Evolutionary conservation across 108 stramenopile genomes (phyloP), one percentile per base, ranked within the genome.

Genomic region (Epithemia pelagica): DNA sequence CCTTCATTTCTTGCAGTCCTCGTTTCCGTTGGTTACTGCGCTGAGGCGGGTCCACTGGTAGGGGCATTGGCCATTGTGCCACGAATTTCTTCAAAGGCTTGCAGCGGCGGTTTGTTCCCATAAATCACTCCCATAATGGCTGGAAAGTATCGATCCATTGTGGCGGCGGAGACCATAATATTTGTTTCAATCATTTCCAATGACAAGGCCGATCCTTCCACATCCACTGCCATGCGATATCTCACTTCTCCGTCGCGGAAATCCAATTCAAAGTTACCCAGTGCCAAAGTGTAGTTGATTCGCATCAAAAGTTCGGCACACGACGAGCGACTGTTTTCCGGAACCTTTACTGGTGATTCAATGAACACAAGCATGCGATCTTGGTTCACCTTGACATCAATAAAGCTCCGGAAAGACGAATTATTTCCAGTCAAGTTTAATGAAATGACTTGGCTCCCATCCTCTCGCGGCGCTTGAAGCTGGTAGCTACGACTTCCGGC

Each of bases 391-490:
- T 29, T 28, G 30, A 30, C 28, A 5, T 27, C 28, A 32, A 61
- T 31, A n/a, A 61, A 27, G n/a, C 8, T n/a, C 8, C 30, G 61
- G 15, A 5, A 29, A 7, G 29, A 61, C 3, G 26, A 21, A 23
- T n/a, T 7, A 8, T 61, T 18, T 3, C 30, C 25, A 5, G 23
- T 61, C 30, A 61, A 29, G 8, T n/a, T 28, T 29, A 31, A 31
- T 29, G 15, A 23, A 61, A 61, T 5, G 10, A n/a, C n/a, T 32
- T 30, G 30, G 21, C 30, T 32, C 10, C 61, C 3, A 65, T 46
- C 52, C 52, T 65, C 10, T 65, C 24, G 21, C 52, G 64, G 52
- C 27, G 52, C 51, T 52, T 65, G 61, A 30, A 22, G 26, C 53
- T 28, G 26, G 54, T 54, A 28, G 26, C 25, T 65, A 10, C 25